Evolutionary conservation across 2,329 filamentous ascomycete species (phyloP).

Genomic region (Mariannaea elegans): DNA sequence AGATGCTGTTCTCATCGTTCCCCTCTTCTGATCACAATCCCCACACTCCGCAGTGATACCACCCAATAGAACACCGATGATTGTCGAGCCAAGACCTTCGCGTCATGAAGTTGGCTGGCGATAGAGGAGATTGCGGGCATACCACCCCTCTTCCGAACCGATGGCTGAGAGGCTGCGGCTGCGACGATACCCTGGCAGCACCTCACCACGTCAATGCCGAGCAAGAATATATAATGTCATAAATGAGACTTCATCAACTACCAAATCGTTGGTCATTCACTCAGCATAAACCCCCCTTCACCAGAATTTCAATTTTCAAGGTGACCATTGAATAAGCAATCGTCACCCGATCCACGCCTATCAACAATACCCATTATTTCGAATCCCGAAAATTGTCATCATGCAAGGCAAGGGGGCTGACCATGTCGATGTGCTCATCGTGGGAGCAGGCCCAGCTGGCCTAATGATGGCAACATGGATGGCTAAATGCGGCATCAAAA

Average conservation of each 20-base stretch:
- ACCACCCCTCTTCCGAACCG: constrained; percentile 1
- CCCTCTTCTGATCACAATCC: not conserved
- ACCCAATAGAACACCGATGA: not conserved
- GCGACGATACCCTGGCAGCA: not conserved
- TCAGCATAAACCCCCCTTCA: not conserved
- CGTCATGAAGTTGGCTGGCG: too few relatives aligned
- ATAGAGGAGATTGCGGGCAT: not conserved
- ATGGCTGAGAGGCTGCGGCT: not conserved
- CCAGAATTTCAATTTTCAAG: not conserved
- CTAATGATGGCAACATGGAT: constrained; percentile 31
- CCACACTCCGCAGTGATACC: not conserved
- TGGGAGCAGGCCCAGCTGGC: constrained; percentile 25
- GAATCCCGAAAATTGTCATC: not conserved
- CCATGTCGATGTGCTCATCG: constrained; percentile 24
- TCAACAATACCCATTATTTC: not conserved
- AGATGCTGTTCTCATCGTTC: not conserved
- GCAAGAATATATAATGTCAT: not conserved
- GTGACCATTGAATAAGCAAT: not conserved
- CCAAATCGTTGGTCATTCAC: not conserved
- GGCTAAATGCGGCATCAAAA: constrained; percentile 30
- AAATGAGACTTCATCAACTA: not conserved
- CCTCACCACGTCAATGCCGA: not conserved
- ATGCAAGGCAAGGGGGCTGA: constrained; percentile 9
- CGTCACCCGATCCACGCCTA: not conserved
- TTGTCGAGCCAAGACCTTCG: not conserved